phyloP scores from a whole-genome alignment of 495 filamentous ascomycete genomes.

The Lentithecium fluviatile region DNA sequence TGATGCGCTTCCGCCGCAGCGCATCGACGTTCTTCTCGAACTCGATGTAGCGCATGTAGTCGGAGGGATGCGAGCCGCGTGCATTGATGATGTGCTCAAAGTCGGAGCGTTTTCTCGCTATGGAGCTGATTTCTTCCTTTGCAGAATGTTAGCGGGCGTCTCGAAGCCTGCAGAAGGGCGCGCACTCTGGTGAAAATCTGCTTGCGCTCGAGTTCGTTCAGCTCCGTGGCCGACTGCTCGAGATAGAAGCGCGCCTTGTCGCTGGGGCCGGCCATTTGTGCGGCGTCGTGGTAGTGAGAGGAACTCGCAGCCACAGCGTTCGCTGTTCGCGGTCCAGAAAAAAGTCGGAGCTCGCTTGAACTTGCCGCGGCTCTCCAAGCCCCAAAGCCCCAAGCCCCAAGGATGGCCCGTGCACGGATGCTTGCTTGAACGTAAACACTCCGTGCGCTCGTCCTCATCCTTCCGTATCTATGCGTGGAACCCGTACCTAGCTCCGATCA shows the following conservation, averaged over 20 bases:
- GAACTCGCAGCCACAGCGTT: too few species aligned
- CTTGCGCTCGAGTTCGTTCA: slow-evolving; percentile 84
- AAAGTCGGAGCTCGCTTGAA: slow-evolving; percentile 7
- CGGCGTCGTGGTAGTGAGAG: slow-evolving; percentile 5
- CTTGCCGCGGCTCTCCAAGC: slow-evolving; percentile 18
- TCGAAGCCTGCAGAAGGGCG: not conserved
- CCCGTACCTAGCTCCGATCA: not conserved
- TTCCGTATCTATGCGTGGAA: slow-evolving; percentile 19
- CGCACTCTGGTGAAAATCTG: slow-evolving; percentile 77
- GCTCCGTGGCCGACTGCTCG: slow-evolving; percentile 84
- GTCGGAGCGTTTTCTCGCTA: slow-evolving; percentile 84
- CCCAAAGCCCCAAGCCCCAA: not conserved
- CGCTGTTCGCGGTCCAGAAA: not conserved
- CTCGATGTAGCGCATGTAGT: slow-evolving; percentile 81
- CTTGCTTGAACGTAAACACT: slow-evolving; percentile 8
- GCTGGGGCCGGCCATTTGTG: slow-evolving; percentile 72
- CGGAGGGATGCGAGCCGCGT: slow-evolving; percentile 67
- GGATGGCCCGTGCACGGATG: not conserved
- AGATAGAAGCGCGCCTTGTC: slow-evolving; percentile 95
- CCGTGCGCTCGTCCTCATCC: slow-evolving; percentile 24
- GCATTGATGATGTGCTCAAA: slow-evolving; percentile 90
- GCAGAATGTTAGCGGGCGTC: slow-evolving; percentile 26
- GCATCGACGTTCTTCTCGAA: slow-evolving; percentile 90
- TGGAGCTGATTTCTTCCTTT: slow-evolving; percentile 81
- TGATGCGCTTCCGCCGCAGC: slow-evolving; percentile 77